phyloP scores from a whole-genome alignment of 1,284 basidiomycete species.

The Peniophora sp. region DNA sequence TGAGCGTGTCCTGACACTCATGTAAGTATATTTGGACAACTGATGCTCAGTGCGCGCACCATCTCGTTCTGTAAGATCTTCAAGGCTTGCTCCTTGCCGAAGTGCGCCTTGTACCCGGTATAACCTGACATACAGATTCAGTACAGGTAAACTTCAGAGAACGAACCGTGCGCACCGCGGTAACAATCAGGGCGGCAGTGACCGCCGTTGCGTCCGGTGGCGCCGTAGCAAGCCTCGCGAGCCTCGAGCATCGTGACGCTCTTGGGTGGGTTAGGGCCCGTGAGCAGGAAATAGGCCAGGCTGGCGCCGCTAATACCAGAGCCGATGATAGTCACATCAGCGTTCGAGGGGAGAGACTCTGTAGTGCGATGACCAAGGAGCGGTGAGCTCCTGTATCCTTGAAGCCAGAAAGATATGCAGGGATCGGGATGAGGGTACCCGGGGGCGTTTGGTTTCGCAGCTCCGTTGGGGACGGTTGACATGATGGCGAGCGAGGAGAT shows the following conservation, averaged over 20 bases:
- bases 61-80: conserved; percentile 22
- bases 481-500: too few species aligned
- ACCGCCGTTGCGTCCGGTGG: conserved; percentile 11
- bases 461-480: too few species aligned
- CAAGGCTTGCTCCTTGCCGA: conserved; percentile 20
- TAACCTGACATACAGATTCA: conserved; percentile 12
- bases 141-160: not conserved
- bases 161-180: conserved; percentile 12
- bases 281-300: conserved; percentile 9
- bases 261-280: conserved; percentile 2
- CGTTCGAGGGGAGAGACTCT: conserved; percentile 11
- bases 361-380: conserved; percentile 19
- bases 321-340: conserved; percentile 19
- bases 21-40: not conserved
- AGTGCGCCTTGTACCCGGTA: conserved; percentile 15
- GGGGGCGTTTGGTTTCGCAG: conserved; percentile 16
- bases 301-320: conserved; percentile 19
- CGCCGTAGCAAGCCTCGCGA: conserved; percentile 4
- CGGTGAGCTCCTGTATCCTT: conserved; percentile 13
- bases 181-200: conserved; percentile 22
- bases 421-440: conserved; percentile 39
- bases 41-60: conserved; percentile 5
- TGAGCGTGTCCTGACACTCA: conserved; percentile 16
- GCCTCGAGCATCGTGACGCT: conserved; percentile 4
- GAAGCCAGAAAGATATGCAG: conserved; percentile 19